Evolutionary conservation across 768 basidiomycete species (phyloP), one percentile per base, ranked within the genome.

Genomic region (Leccinum rimulosum): DNA sequence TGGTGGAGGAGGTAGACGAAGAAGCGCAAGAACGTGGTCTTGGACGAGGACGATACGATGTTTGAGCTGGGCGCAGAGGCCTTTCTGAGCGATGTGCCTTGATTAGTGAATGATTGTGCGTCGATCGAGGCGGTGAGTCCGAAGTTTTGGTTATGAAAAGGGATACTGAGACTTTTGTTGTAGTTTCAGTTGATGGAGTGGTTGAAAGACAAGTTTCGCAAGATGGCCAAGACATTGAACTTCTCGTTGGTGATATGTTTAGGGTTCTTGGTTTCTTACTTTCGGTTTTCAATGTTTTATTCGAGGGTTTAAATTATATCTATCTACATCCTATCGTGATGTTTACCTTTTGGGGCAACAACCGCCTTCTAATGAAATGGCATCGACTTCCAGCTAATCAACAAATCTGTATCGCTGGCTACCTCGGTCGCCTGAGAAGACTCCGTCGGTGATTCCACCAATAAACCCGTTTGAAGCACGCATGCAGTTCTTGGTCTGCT

Each of bases 401-500:
- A 33, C 33, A 12, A 33, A 33, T 33, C 12, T 33, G 4, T 33
- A 5, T 33, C 5, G 33, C 33, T 33, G 11, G 12, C 33, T 33
- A 12, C 12, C 33, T 33, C 12, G 12, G 12, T 33, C 33, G 33
- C 33, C 12, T 33, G 33, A 33, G 30, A 30, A 30, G 33, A 17
- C 38, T 40, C 38, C 8, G 25, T 25, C 7, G 7, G 15, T 40
- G 8, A 14, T 35, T 35, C 35, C 50, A 68, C 10, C 11, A 27
- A 36, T 68, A 62, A 86, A 87, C 67, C 85, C 85, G 0, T 87
- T 87, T 64, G 86, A 87, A 80, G 85, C 86, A 31, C 80, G 88
- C 59, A 85, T 91, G 78, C 86, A 89, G 62, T 90, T 91, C 70
- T 75, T 90, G 72, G 78, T 15, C 77, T 85, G 33, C 74, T 91